Conservation (phyloP, 495 filamentous ascomycete species). For the Lepidopterella palustris region DNA sequence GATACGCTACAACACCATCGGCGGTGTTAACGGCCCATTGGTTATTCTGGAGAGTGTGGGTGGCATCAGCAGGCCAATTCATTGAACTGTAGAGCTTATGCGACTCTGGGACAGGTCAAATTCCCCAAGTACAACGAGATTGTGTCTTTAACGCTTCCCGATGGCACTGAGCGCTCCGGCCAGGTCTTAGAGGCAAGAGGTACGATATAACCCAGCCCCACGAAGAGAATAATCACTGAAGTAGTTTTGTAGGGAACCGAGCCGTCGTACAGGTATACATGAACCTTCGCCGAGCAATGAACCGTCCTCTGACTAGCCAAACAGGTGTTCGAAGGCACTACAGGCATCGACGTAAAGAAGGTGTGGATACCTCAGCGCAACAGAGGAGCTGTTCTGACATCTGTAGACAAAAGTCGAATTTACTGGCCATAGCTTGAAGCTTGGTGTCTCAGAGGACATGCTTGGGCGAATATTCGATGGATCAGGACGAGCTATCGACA, state of each 20-base stretch:
- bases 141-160: constrained; percentile 88
- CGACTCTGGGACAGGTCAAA: constrained; percentile 62
- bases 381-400: constrained; percentile 10
- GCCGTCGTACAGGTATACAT: constrained; percentile 76
- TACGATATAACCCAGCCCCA: constrained; percentile 35
- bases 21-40: constrained; percentile 94
- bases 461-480: constrained; percentile 97
- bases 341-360: constrained; percentile 98
- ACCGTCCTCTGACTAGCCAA: constrained; percentile 7
- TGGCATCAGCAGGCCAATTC: background rate
- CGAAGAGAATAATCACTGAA: constrained; percentile 6
- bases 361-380: constrained; percentile 39
- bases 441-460: constrained; percentile 99
- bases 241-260: constrained; percentile 58
- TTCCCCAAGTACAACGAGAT: constrained; percentile 97
- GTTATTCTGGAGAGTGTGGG: constrained; percentile 90
- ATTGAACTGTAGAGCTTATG: constrained; percentile 17
- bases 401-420: constrained; percentile 89
- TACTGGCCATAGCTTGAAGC: constrained; percentile 91
- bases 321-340: constrained; percentile 94
- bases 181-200: constrained; percentile 97
- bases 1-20: constrained; percentile 95
- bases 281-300: background rate
- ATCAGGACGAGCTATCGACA: constrained; percentile 94
- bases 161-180: constrained; percentile 87